Evolutionary conservation across 2,329 filamentous ascomycete species (phyloP).

Genomic region (Lachnum nothofagi): DNA sequence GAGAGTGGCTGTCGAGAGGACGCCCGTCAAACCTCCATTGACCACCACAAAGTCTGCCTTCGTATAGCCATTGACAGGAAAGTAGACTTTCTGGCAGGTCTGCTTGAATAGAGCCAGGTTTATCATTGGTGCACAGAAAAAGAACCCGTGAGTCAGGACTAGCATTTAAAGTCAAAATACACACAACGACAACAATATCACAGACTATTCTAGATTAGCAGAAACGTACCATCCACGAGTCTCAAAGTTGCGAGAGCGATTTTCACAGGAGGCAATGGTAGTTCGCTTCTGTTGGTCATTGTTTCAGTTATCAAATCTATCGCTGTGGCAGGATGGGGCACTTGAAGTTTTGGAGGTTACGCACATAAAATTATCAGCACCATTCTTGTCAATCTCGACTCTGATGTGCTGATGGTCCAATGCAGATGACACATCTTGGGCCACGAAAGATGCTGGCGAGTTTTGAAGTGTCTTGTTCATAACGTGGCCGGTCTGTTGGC

Average conservation of each 20-base stretch:
- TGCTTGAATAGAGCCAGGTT: neutral
- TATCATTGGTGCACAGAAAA: conserved; percentile 6
- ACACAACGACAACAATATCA: neutral
- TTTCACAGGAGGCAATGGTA: conserved; percentile 5
- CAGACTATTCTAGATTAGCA: neutral
- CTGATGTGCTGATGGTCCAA: conserved; percentile 1
- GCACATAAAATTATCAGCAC: neutral
- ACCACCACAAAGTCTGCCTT: conserved; percentile 7
- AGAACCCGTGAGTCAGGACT: conserved; percentile 3
- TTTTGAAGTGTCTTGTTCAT: conserved; percentile 8
- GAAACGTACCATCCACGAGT: conserved; percentile 2
- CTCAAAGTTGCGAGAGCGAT: conserved; percentile 2
- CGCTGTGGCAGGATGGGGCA: too few species aligned
- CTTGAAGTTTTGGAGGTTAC: too few species aligned
- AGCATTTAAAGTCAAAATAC: too few species aligned
- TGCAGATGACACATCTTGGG: conserved; percentile 4
- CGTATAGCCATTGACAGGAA: conserved; percentile 10
- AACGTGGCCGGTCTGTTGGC: conserved; percentile 10
- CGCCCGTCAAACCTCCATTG: conserved; percentile 6
- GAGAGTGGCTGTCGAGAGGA: conserved; percentile 1
- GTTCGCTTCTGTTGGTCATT: neutral
- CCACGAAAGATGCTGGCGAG: neutral
- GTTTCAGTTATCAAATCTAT: too few species aligned
- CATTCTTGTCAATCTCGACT: neutral
- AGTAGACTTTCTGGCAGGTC: conserved; percentile 8